phyloP scores from a whole-genome alignment of 257 asterid species.

The Scutellaria baicalensis region DNA sequence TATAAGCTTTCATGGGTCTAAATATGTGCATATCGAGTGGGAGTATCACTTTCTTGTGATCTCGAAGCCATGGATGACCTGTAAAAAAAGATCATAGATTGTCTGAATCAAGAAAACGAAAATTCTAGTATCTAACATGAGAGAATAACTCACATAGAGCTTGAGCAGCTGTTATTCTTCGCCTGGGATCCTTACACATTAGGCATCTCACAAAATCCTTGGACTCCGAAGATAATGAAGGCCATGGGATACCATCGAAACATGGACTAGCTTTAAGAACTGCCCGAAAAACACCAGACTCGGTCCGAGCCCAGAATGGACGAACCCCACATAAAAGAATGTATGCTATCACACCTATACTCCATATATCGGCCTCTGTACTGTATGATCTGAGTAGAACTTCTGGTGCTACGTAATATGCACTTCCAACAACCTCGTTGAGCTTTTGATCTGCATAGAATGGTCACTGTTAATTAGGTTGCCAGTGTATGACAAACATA shows the following conservation, averaged over 20 bases:
- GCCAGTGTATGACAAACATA: background rate
- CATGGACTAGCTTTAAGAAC: constrained; percentile 53
- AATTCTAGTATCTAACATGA: background rate
- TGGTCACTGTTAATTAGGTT: constrained; percentile 1
- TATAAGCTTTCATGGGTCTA: constrained; percentile 51
- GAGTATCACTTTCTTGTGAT: constrained; percentile 22
- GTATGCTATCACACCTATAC: constrained; percentile 30
- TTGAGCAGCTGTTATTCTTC: constrained; percentile 67
- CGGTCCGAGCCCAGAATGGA: constrained; percentile 73
- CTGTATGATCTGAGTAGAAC: constrained; percentile 19
- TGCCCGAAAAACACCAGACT: constrained; percentile 58
- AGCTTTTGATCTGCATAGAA: constrained; percentile 58
- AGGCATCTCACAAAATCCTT: constrained; percentile 55
- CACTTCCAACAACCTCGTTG: constrained; percentile 60
- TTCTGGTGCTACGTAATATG: constrained; percentile 26
- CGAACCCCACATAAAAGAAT: constrained; percentile 65
- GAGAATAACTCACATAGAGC: constrained; percentile 47
- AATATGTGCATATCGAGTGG: constrained; percentile 49
- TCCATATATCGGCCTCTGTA: constrained; percentile 26
- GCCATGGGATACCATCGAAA: constrained; percentile 62
- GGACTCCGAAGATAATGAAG: constrained; percentile 36
- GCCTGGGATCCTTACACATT: constrained; percentile 49
- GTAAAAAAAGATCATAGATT: constrained; percentile 13
- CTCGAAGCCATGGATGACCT: constrained; percentile 76
- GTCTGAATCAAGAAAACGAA: background rate